Percentiles rank a stretch among this genome's conserved stretches.
Conservation (phyloP, 1,284 basidiomycete species). For the Calocybe gambosa region DNA sequence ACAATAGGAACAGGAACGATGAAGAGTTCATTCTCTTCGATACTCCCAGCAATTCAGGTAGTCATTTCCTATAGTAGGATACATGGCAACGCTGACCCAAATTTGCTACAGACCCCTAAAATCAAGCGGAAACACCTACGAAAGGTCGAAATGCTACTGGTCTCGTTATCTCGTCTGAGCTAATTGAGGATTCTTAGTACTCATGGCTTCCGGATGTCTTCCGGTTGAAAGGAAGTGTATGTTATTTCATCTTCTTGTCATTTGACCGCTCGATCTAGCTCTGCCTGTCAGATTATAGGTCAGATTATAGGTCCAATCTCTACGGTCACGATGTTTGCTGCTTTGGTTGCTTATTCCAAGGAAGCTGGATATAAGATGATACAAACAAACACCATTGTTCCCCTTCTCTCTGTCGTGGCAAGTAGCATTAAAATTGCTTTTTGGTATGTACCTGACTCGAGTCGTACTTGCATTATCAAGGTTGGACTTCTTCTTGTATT, state of each 20-base stretch:
- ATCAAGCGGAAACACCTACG: conserved; percentile 40
- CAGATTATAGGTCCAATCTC: conserved; percentile 75
- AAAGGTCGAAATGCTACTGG: conserved; percentile 27
- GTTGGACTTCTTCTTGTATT: conserved; percentile 76
- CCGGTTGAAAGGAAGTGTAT: conserved; percentile 70
- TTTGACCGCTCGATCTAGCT: conserved; percentile 1
- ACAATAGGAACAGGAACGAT: conserved; percentile 17
- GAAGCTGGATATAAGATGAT: conserved; percentile 47
- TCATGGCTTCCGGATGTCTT: conserved; percentile 88
- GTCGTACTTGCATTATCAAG: conserved; percentile 25
- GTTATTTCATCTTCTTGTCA: conserved; percentile 18
- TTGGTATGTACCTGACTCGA: neutral
- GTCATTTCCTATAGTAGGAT: conserved; percentile 6
- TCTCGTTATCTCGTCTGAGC: neutral
- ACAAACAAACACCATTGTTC: conserved; percentile 72
- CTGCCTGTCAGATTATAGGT: conserved; percentile 46
- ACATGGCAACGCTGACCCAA: neutral
- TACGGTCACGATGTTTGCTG: conserved; percentile 75
- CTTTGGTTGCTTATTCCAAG: conserved; percentile 51
- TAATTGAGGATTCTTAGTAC: conserved; percentile 42
- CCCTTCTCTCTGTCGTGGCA: conserved; percentile 85
- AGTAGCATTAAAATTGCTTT: conserved; percentile 27
- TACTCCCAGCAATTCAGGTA: conserved; percentile 31
- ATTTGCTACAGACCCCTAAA: conserved; percentile 26
- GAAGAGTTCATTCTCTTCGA: conserved; percentile 28